Evolutionary conservation across 139 green algal genomes (phyloP), one percentile per base, ranked within the genome.

Genomic region (Chlamydomonas sp.): DNA sequence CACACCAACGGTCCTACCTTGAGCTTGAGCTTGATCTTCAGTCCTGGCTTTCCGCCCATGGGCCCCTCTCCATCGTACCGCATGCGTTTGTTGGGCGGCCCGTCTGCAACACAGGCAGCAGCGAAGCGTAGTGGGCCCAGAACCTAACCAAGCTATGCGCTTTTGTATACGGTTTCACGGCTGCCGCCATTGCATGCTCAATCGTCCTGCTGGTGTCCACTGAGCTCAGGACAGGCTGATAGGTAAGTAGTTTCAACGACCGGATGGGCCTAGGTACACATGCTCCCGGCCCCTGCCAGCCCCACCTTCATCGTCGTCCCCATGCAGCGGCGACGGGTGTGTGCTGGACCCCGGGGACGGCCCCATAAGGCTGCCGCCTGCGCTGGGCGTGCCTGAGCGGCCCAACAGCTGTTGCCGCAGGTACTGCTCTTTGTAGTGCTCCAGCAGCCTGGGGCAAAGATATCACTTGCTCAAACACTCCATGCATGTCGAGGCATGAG

Each of bases 351-450:
- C 15, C 14, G 72, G 63, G 79, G 79, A 89, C 73, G n/a, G 86
- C n/a, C 66, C 79, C 20, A 15, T 16, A 3, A 5, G 66, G 64
- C 80, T 15, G 79, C 80, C 80, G 15, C 57, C 8, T 64, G 8
- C 75, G 73, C n/a, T 78, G n/a, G 73, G 73, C 12, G 79, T 84
- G 66, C 14, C 69, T 8, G 12, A 12, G 15, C 69, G 74, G 59
- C 83, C 74, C 2, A 84, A 79, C 75, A 95, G 83, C 80, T 94
- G 88, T 61, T 89, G 67, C 86, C 71, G 79, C 63, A 90, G 80
- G 74, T 83, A 90, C 67, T 83, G 69, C 20, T 87, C 71, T 68
- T 96, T 96, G 89, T 91, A 96, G 68, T 95, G 89, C 89, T 96
- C 93, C 80, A 96, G 63, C 6, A 93, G 76, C 84, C 84, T 91